Percentiles rank a stretch among this genome's conserved stretches.
These are phyloP conservation scores for Tilletia setariae DNA, from an alignment of 1,284 basidiomycete genomes.

Conservation along the genomic window DNA sequence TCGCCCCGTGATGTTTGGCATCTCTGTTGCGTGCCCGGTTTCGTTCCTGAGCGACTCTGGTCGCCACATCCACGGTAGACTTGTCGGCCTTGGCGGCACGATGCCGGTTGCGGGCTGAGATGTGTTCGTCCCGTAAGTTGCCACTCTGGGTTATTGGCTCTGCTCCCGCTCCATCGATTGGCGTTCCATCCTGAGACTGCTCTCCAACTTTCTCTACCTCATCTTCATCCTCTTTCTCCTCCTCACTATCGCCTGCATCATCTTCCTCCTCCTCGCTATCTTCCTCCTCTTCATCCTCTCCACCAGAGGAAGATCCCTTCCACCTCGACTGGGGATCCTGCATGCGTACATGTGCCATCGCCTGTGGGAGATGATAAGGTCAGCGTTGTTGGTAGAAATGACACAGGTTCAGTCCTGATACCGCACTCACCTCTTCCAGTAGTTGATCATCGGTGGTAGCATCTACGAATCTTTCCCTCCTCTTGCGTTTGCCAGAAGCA, in stretches of 20 bases:
- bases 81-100: conserved; percentile 22
- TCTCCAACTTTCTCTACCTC: no score
- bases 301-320: neutral
- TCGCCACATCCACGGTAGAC: conserved; percentile 25
- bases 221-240: neutral
- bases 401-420: neutral
- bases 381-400: neutral
- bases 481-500: conserved; percentile 10
- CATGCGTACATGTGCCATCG: conserved; percentile 33
- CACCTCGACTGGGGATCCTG: conserved; percentile 17
- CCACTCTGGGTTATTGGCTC: conserved; percentile 65
- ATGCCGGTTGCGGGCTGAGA: conserved; percentile 20
- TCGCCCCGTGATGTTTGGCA: conserved; percentile 40
- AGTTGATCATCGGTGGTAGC: conserved; percentile 31
- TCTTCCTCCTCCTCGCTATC: conserved; percentile 29
- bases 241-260: conserved; percentile 19
- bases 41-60: conserved; percentile 38
- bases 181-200: neutral
- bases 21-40: conserved; percentile 29
- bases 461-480: neutral
- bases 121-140: conserved; percentile 19
- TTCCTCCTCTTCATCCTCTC: neutral
- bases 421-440: conserved; percentile 34
- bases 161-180: conserved; percentile 55
- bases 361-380: conserved; percentile 15